Percentiles rank a stretch among this genome's conserved stretches.
phyloP scores from a whole-genome alignment of 2,329 filamentous ascomycete genomes.

The Leptographium wingfieldii region DNA sequence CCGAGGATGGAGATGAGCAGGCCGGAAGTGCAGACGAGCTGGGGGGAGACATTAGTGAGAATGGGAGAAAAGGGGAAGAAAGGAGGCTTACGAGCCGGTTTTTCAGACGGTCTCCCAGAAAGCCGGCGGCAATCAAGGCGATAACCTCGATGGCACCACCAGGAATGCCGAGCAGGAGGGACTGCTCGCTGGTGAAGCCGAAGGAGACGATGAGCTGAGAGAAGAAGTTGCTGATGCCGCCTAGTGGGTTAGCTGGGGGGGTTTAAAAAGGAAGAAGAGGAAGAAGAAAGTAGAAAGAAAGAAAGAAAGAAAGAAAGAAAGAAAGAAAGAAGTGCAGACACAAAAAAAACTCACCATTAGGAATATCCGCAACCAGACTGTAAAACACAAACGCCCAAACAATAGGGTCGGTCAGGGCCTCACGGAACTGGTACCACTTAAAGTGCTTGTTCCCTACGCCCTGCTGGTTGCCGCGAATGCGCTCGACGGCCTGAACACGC shows the following conservation, averaged over 20 bases:
- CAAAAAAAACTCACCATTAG: conserved; percentile 18
- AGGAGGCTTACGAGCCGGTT: conserved; percentile 33
- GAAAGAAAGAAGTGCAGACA: not conserved
- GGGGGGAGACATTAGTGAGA: not conserved
- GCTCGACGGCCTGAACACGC: conserved; percentile 34
- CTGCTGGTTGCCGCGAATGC: conserved; percentile 52
- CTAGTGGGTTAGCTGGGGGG: not conserved
- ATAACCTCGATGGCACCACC: conserved; percentile 49
- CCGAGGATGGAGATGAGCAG: conserved; percentile 43
- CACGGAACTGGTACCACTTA: conserved; percentile 46
- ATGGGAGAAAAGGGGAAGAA: conserved; percentile 7
- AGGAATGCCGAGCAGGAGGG: conserved; percentile 51
- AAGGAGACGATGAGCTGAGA: conserved; percentile 36
- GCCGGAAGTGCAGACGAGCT: conserved; percentile 37
- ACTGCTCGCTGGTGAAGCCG: conserved; percentile 50
- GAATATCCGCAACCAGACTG: conserved; percentile 22
- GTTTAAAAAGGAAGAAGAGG: not conserved
- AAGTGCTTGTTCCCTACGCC: conserved; percentile 57
- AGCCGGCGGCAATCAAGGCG: conserved; percentile 19
- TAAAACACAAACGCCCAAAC: conserved; percentile 24
- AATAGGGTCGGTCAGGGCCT: conserved; percentile 25
- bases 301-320: not conserved
- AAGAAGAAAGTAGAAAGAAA: not conserved
- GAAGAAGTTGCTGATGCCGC: conserved; percentile 24
- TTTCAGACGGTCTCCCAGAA: conserved; percentile 40